A percentile compares a stretch with the other conserved stretches of the same genome.
phyloP scores from a whole-genome alignment of 805 yeast genomes.

The Kodamaea restingae region DNA sequence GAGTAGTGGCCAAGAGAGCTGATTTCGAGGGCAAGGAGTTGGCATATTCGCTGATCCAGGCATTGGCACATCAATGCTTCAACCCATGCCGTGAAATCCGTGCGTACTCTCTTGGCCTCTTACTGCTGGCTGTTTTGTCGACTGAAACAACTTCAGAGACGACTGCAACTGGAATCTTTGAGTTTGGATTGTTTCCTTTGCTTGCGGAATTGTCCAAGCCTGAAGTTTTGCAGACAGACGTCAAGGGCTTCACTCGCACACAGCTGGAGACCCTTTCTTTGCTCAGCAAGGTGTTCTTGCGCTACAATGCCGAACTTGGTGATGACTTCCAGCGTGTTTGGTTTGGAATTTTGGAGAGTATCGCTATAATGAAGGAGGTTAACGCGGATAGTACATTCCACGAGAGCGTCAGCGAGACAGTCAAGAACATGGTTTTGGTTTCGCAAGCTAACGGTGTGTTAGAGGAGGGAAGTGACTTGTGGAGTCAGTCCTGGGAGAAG shows the following conservation, averaged over 20 bases:
- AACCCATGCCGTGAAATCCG: conserved; percentile 83
- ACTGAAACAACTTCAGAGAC: conserved; percentile 32
- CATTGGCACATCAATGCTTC: conserved; percentile 82
- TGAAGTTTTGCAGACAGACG: conserved; percentile 55
- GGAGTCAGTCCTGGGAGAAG: conserved; percentile 32
- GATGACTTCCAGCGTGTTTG: conserved; percentile 27
- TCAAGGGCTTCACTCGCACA: conserved; percentile 58
- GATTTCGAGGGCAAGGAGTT: conserved; percentile 34
- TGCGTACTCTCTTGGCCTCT: conserved; percentile 54
- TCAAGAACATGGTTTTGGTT: conserved; percentile 42
- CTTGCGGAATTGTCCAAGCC: conserved; percentile 63
- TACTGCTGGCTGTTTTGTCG: conserved; percentile 53
- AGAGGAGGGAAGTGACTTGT: conserved; percentile 21
- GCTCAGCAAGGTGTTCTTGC: conserved; percentile 53
- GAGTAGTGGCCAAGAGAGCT: conserved; percentile 30
- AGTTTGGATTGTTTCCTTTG: conserved; percentile 71
- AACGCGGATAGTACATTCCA: conserved; percentile 16
- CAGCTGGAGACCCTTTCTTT: conserved; percentile 64
- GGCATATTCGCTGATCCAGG: conserved; percentile 67
- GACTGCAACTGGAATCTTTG: conserved; percentile 56
- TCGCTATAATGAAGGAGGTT: conserved; percentile 24
- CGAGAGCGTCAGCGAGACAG: conserved; percentile 35
- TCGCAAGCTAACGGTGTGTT: conserved; percentile 27
- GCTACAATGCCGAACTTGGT: conserved; percentile 26
- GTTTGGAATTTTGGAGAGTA: conserved; percentile 33